phyloP scores from a whole-genome alignment of 345 rosid species.

The Salix udensis region DNA sequence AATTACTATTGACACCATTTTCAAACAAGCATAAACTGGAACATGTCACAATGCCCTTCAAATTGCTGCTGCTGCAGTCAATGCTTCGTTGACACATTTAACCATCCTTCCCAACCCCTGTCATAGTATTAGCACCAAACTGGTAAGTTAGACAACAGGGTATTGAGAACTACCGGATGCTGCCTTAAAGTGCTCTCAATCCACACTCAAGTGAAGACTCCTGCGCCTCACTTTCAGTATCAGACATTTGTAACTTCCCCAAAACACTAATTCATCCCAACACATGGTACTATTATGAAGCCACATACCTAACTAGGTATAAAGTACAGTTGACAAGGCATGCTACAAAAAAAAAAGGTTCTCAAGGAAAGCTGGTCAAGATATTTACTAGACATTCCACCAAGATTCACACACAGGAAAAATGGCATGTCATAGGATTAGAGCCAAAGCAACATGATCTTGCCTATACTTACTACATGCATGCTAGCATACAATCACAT shows the following conservation, averaged over 20 bases:
- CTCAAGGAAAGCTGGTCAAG: background rate
- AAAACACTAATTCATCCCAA: background rate
- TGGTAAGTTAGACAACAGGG: background rate
- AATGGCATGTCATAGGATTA: background rate
- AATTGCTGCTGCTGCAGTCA: background rate
- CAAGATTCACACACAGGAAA: background rate
- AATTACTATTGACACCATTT: background rate
- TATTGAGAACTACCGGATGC: background rate
- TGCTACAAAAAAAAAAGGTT: background rate
- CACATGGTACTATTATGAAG: background rate
- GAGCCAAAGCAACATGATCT: background rate
- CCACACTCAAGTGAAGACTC: background rate
- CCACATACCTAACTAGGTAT: background rate
- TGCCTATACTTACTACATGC: background rate
- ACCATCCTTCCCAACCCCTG: background rate
- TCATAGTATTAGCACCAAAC: background rate
- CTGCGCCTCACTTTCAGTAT: background rate
- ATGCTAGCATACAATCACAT: background rate
- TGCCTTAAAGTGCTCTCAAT: background rate
- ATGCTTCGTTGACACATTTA: background rate
- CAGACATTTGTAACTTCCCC: background rate
- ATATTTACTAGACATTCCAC: background rate
- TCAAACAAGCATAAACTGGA: background rate
- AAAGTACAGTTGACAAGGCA: background rate
- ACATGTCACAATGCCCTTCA: background rate